phyloP scores from a whole-genome alignment of 768 basidiomycete species.

The Galerina sulciceps region DNA sequence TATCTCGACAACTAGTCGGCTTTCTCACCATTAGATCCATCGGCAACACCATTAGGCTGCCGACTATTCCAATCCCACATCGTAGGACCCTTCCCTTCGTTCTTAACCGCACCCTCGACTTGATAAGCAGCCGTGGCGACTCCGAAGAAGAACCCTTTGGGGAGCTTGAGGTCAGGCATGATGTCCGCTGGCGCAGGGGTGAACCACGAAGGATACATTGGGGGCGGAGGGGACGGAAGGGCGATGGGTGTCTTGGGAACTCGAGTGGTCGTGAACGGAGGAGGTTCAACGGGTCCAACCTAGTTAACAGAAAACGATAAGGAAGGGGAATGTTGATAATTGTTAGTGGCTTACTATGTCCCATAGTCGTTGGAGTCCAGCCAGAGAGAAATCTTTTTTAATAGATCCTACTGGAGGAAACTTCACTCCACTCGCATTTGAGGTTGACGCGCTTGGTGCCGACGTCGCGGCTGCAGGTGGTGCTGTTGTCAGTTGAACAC shows the following conservation, averaged over 20 bases:
- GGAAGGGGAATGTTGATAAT: not conserved
- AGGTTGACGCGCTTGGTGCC: slow-evolving; percentile 1
- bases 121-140: slow-evolving; percentile 58
- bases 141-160: slow-evolving; percentile 53
- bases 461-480: slow-evolving; percentile 8
- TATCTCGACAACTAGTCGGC: not conserved
- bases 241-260: slow-evolving; percentile 40
- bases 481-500: not conserved
- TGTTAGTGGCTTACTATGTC: slow-evolving; percentile 33
- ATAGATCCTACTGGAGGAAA: slow-evolving; percentile 47
- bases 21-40: slow-evolving; percentile 46
- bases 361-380: slow-evolving; percentile 45
- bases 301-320: slow-evolving; percentile 15
- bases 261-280: slow-evolving; percentile 50
- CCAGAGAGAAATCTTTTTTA: slow-evolving; percentile 41
- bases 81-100: slow-evolving; percentile 51
- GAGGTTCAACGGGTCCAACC: slow-evolving; percentile 47
- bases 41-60: slow-evolving; percentile 43
- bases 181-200: slow-evolving; percentile 46
- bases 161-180: slow-evolving; percentile 47
- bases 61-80: slow-evolving; percentile 56
- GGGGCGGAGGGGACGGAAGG: slow-evolving; percentile 46
- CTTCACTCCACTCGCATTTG: slow-evolving; percentile 15
- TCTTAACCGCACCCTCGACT: slow-evolving; percentile 55
- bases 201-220: slow-evolving; percentile 51